Evolutionary conservation across 345 rosid species (phyloP).

Genomic region (Ailanthus altissimus): DNA sequence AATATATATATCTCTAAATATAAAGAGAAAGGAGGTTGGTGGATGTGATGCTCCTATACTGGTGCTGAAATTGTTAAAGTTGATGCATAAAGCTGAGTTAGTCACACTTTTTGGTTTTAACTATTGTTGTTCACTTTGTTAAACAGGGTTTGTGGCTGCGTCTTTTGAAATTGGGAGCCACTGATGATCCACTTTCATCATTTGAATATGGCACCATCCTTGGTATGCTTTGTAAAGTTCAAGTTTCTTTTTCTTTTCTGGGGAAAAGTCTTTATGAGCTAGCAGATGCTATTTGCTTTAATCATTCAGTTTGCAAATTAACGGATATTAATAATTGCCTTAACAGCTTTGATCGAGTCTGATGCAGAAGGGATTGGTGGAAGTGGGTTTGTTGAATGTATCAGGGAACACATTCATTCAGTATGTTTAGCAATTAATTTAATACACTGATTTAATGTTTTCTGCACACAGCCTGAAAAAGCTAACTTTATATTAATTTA

Average conservation of each 20-base stretch:
- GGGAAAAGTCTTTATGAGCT: slow-evolving; percentile 22
- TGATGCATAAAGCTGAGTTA: no score
- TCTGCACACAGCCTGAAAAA: slow-evolving; percentile 9
- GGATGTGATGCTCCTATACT: slow-evolving; percentile 8
- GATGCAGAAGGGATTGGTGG: slow-evolving; percentile 99
- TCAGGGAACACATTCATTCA: slow-evolving; percentile 91
- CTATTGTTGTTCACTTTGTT: slow-evolving; percentile 23
- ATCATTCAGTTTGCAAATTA: slow-evolving; percentile 13
- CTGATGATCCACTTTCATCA: slow-evolving; percentile 98
- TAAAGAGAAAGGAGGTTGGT: slow-evolving; percentile 1
- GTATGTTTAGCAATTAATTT: slow-evolving; percentile 45
- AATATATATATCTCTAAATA: not conserved
- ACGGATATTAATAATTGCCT: slow-evolving; percentile 26
- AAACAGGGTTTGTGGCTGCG: slow-evolving; percentile 94
- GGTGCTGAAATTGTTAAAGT: slow-evolving; percentile 5
- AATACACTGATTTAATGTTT: slow-evolving; percentile 22
- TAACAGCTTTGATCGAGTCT: slow-evolving; percentile 95
- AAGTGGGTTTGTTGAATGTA: slow-evolving; percentile 97
- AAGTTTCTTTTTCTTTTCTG: slow-evolving; percentile 14
- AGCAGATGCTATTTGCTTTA: slow-evolving; percentile 18
- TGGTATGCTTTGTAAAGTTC: slow-evolving; percentile 50
- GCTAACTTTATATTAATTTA: slow-evolving; percentile 41
- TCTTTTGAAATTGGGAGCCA: slow-evolving; percentile 81
- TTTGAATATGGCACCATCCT: slow-evolving; percentile 97
- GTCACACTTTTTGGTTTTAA: slow-evolving; percentile 7